phyloP scores from a whole-genome alignment of 352 stramenopile species.

The Aphanomyces stellatus region DNA sequence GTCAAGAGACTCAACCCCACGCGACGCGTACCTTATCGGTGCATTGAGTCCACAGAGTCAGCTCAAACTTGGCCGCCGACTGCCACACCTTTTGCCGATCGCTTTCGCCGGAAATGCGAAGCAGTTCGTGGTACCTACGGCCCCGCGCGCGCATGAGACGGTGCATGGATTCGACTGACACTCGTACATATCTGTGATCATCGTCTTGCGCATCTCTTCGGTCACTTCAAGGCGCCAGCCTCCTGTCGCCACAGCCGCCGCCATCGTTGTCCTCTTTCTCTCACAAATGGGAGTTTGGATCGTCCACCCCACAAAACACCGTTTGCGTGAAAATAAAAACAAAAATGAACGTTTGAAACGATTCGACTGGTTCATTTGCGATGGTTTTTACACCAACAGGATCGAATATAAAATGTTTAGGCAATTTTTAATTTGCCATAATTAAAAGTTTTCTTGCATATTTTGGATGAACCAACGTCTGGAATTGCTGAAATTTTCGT shows the following conservation, averaged over 20 bases:
- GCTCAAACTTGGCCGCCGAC: conserved; percentile 78
- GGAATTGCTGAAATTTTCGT: too few relatives aligned
- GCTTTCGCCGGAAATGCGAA: conserved; percentile 68
- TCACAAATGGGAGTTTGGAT: too few relatives aligned
- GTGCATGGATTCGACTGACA: background rate
- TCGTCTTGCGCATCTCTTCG: conserved; percentile 76
- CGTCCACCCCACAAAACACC: too few relatives aligned
- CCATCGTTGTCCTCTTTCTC: too few relatives aligned
- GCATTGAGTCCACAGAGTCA: conserved; percentile 62
- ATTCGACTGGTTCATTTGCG: too few relatives aligned
- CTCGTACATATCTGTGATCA: conserved; percentile 81
- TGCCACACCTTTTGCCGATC: conserved; percentile 82
- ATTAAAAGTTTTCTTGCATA: too few relatives aligned
- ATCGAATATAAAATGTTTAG: too few relatives aligned
- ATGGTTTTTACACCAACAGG: too few relatives aligned
- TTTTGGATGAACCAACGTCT: too few relatives aligned
- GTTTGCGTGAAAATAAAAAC: too few relatives aligned
- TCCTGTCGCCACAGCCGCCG: conserved; percentile 18
- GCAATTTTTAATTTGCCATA: too few relatives aligned
- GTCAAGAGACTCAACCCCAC: background rate
- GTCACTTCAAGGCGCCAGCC: conserved; percentile 72
- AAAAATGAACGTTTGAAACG: too few relatives aligned
- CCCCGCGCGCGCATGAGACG: background rate
- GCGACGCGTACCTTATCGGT: conserved; percentile 8
- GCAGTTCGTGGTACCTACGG: conserved; percentile 69